Percentiles rank a stretch among this genome's conserved stretches.
phyloP scores from a whole-genome alignment of 441 rosid species.

The Populus hybrid region DNA sequence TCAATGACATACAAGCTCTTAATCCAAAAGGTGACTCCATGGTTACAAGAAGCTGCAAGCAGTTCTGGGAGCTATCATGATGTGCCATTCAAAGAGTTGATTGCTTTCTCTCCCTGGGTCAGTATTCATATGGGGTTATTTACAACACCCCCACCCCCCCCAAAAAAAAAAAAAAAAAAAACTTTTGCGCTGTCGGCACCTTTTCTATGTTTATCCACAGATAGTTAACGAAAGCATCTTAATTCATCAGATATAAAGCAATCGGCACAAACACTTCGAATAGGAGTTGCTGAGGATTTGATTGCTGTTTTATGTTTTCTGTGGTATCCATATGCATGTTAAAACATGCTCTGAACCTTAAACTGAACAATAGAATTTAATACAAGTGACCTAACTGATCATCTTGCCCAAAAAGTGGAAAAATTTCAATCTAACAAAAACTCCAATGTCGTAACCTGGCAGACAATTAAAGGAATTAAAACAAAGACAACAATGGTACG shows the following conservation, averaged over 20 bases:
- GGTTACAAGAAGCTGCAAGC: constrained; percentile 97
- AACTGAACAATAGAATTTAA: not conserved
- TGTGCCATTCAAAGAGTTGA: constrained; percentile 91
- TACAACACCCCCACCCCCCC: too few relatives aligned
- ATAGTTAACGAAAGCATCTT: too few relatives aligned
- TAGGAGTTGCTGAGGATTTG: too few relatives aligned
- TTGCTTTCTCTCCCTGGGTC: not conserved
- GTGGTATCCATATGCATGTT: not conserved
- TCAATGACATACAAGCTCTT: constrained; percentile 54
- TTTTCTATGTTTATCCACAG: too few relatives aligned
- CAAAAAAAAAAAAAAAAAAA: too few relatives aligned
- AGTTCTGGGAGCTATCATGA: constrained; percentile 82
- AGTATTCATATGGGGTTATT: too few relatives aligned
- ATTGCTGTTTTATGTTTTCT: not conserved
- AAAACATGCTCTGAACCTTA: not conserved
- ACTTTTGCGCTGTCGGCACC: too few relatives aligned
- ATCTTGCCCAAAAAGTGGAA: not conserved
- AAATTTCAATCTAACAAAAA: not conserved
- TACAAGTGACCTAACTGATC: not conserved
- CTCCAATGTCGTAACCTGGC: not conserved
- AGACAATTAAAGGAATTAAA: not conserved
- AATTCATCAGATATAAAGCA: not conserved
- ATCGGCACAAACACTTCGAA: too few relatives aligned
- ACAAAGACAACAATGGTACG: not conserved
- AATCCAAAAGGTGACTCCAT: constrained; percentile 55